Evolutionary conservation across 805 yeast species (phyloP).

Genomic region (Cyberlindnera mycetangii): DNA sequence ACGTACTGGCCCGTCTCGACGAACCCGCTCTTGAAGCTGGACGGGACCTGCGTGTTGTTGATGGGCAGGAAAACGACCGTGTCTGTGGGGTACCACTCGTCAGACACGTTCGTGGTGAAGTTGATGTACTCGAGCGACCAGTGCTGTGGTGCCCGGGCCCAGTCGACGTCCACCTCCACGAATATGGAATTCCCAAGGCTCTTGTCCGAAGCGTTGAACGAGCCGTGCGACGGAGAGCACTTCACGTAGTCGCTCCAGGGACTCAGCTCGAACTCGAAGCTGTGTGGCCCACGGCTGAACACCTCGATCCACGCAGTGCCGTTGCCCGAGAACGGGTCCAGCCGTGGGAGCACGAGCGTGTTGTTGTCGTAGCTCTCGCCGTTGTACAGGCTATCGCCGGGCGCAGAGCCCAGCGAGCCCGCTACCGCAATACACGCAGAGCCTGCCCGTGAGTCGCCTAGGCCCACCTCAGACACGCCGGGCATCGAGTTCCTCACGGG

Average conservation of each 20-base stretch:
- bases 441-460: conserved; percentile 11
- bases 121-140: conserved; percentile 15
- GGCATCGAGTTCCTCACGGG: conserved; percentile 16
- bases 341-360: conserved; percentile 10
- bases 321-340: conserved; percentile 10
- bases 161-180: conserved; percentile 11
- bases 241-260: conserved; percentile 15
- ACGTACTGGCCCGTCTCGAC: conserved; percentile 14
- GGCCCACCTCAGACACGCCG: conserved; percentile 1
- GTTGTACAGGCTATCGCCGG: conserved; percentile 13
- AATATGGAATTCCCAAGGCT: conserved; percentile 9
- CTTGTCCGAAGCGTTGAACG: conserved; percentile 8
- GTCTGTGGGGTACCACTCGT: conserved; percentile 4
- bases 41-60: conserved; percentile 13
- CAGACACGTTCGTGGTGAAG: conserved; percentile 14
- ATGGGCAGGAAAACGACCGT: conserved; percentile 11
- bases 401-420: conserved; percentile 9
- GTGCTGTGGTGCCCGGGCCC: conserved; percentile 13
- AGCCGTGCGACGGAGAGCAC: conserved; percentile 7
- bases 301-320: conserved; percentile 14
- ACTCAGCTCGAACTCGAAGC: conserved; percentile 12
- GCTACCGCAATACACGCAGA: conserved; percentile 10
- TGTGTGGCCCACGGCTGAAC: conserved; percentile 10
- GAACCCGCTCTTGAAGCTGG: conserved; percentile 8
- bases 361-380: conserved; percentile 11